Base-by-base conservation (phyloP, 2,329 filamentous ascomycete species). In the Aureobasidium leucospermi region DNA sequence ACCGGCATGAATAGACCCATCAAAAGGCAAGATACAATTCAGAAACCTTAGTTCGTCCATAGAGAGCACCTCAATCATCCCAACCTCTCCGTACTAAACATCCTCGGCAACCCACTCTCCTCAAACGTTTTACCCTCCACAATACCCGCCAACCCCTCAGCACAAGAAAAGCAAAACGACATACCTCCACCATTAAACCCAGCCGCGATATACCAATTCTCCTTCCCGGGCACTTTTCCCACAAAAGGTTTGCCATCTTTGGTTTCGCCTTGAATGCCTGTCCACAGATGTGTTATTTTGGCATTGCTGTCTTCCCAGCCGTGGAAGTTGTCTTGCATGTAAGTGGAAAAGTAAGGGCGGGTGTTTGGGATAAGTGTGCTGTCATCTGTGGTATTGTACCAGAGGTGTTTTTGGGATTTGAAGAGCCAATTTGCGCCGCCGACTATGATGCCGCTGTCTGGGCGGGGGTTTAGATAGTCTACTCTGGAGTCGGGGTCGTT, bases 171-270 rank as follows among this genome's bases (percentile, higher is more conserved):
- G 32, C 63, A 65, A 61, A 66, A 63, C 10, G 65, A 60, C 64
- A 66, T 67, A 19, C 68, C 84, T 67, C 87, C 83, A 1, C 85
- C 85, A 63, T 85, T 85, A 63, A 87, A 87, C 6, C 82, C 79
- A 4, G 80, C 82, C 28, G 78, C 76, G 1, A 85, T 72, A 75
- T 80, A 85, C 29, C 87, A 67, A 1, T 77, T 75, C 7, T 70
- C 63, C 39, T 68, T 68, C 2, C 69, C 73, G 1, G 78, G 78
- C 47, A 77, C 74, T 15, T 66, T 65, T 0, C 74, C 74, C 0
- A 76, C 72, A 66, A 80, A 77, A 0, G 80, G 80, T 13, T 76
- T 67, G 2, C 75, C 76, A 66, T 82, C 80, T 1, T 72, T 70
- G 0, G 77, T 79, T 41, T 75, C 76, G 2, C 79, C 80, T 74